Evolutionary conservation across 116 monocot genomes (phyloP).

Genomic region (Zostera marina): DNA sequence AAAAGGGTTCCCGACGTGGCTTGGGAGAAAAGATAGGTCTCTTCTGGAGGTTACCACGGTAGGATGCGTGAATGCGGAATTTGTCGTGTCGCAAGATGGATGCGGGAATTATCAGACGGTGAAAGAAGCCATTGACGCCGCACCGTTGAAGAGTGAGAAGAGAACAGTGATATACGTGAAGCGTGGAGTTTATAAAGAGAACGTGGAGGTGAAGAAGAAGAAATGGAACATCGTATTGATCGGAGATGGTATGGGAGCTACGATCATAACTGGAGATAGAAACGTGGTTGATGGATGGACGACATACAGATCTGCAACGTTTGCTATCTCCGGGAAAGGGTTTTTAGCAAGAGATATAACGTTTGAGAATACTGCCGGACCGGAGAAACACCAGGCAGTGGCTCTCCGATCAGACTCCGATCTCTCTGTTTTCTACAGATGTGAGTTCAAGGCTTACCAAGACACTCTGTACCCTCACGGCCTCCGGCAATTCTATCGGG

Average conservation of each 20-base stretch:
- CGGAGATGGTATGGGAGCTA: constrained; percentile 45
- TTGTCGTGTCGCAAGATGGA: constrained; percentile 34
- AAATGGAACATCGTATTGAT: constrained; percentile 43
- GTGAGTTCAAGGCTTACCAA: constrained; percentile 39
- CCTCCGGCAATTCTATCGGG: constrained; percentile 60
- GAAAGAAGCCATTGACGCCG: constrained; percentile 26
- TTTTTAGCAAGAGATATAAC: constrained; percentile 48
- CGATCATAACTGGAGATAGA: constrained; percentile 39
- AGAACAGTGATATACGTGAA: constrained; percentile 54
- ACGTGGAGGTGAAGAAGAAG: constrained; percentile 24
- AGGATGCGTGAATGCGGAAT: constrained; percentile 12
- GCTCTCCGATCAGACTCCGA: constrained; percentile 37
- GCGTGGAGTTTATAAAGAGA: constrained; percentile 47
- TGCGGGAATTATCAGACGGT: constrained; percentile 37
- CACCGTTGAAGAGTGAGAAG: constrained; percentile 17
- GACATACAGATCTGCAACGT: constrained; percentile 50
- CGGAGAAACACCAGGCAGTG: constrained; percentile 53
- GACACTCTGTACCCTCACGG: constrained; percentile 65
- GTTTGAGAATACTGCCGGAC: constrained; percentile 33
- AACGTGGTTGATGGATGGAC: constrained; percentile 39
- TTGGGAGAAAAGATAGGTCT: constrained; percentile 12
- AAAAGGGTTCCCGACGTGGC: background rate
- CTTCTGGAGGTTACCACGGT: background rate
- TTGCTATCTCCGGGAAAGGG: constrained; percentile 32
- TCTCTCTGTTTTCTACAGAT: constrained; percentile 29